A percentile compares a stretch with the other conserved stretches of the same genome.
phyloP scores from a whole-genome alignment of 2,329 filamentous ascomycete species.

The Fusarium sp. region DNA sequence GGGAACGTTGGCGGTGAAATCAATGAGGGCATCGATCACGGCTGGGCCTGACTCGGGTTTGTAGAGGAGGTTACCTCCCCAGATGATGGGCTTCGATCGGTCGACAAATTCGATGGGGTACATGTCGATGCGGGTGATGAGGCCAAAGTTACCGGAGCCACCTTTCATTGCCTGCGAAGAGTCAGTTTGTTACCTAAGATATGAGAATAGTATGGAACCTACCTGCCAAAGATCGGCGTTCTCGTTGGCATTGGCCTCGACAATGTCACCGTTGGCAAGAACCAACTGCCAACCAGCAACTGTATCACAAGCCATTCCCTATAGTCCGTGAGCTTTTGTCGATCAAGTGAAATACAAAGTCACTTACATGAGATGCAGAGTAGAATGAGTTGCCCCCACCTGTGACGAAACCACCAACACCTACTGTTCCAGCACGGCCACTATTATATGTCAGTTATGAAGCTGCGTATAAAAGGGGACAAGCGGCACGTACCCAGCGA shows the following conservation, averaged over 20 bases:
- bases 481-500: constrained; percentile 43
- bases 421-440: constrained; percentile 54
- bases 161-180: constrained; percentile 57
- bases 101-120: constrained; percentile 49
- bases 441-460: constrained; percentile 21
- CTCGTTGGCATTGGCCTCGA: constrained; percentile 55
- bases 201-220: neutral
- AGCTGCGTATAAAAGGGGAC: no score
- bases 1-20: constrained; percentile 50
- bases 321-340: neutral
- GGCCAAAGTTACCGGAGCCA: constrained; percentile 61
- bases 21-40: constrained; percentile 50
- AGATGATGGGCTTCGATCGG: constrained; percentile 45
- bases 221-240: constrained; percentile 59
- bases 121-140: constrained; percentile 53
- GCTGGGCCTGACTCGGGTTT: constrained; percentile 35
- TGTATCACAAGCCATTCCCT: constrained; percentile 56
- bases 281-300: constrained; percentile 60
- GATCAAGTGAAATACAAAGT: accelerated
- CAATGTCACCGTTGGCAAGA: constrained; percentile 56
- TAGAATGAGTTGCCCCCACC: constrained; percentile 56
- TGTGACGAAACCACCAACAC: constrained; percentile 51
- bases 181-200: neutral
- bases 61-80: constrained; percentile 51
- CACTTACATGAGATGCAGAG: constrained; percentile 46